phyloP scores from a whole-genome alignment of 441 rosid genomes.

The Aleurites moluccanus region DNA sequence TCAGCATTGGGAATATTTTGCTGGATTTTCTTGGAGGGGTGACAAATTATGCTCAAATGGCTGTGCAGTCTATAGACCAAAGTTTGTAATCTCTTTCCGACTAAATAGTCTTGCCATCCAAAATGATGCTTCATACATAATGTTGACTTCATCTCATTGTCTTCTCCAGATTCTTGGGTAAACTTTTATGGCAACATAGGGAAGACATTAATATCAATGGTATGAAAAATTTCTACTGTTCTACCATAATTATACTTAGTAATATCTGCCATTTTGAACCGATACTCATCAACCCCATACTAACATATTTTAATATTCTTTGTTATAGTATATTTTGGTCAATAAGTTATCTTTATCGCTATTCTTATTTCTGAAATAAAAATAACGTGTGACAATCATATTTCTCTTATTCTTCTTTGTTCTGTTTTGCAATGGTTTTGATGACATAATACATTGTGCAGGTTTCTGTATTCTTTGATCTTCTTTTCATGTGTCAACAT shows the following conservation, averaged over 20 bases:
- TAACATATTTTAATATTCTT: background rate
- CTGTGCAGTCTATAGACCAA: slow-evolving; percentile 82
- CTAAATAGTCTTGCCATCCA: slow-evolving; percentile 20
- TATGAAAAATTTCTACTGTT: slow-evolving; percentile 32
- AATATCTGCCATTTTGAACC: background rate
- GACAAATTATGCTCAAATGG: slow-evolving; percentile 76
- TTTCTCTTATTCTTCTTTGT: background rate
- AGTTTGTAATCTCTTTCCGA: slow-evolving; percentile 37
- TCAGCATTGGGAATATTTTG: slow-evolving; percentile 85
- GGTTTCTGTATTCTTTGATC: slow-evolving; percentile 74
- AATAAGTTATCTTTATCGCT: background rate
- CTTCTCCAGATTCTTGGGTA: slow-evolving; percentile 80
- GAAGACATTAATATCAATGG: slow-evolving; percentile 80
- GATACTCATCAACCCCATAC: background rate
- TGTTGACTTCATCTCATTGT: slow-evolving; percentile 18
- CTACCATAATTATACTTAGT: background rate
- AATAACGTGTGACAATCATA: background rate
- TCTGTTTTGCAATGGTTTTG: background rate
- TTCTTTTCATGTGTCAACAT: slow-evolving; percentile 58
- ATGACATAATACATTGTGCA: slow-evolving; percentile 34
- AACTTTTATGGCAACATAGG: slow-evolving; percentile 95
- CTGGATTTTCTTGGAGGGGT: slow-evolving; percentile 87
- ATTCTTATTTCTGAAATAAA: background rate
- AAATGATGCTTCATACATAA: slow-evolving; percentile 5
- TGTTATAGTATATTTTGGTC: background rate